These are phyloP conservation scores for Annona cherimola DNA, from an alignment of 164 flowering plant genomes.

Conservation along the genomic window DNA sequence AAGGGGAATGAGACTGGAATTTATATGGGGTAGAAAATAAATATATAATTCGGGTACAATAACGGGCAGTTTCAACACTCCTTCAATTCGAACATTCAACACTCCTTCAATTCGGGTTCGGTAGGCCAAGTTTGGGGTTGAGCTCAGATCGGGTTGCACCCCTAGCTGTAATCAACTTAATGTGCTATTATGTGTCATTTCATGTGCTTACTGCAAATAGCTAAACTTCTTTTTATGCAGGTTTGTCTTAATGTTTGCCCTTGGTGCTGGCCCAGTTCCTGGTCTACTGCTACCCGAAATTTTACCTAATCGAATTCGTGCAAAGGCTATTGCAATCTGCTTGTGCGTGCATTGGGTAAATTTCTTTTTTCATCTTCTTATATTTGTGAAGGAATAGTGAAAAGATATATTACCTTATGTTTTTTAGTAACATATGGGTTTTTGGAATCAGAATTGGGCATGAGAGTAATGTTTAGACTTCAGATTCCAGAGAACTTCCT, in stretches of 20 bases:
- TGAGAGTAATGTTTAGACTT: background rate
- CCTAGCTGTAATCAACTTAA: too few relatives aligned
- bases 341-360: conserved; percentile 96
- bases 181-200: background rate
- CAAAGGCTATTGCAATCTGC: conserved; percentile 90
- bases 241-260: conserved; percentile 77
- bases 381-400: background rate
- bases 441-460: background rate
- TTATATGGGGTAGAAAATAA: too few relatives aligned
- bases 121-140: too few relatives aligned
- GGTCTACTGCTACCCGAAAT: conserved; percentile 87
- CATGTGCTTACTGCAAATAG: background rate
- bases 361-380: background rate
- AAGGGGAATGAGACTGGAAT: too few relatives aligned
- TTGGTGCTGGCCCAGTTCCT: conserved; percentile 97
- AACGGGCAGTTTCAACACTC: too few relatives aligned
- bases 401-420: background rate
- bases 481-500: background rate
- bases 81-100: too few relatives aligned
- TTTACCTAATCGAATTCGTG: conserved; percentile 74
- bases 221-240: conserved; percentile 36
- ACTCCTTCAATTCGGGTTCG: too few relatives aligned
- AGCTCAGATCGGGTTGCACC: too few relatives aligned
- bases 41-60: too few relatives aligned
- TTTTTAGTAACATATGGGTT: background rate